These are phyloP conservation scores for Phytophthora crassamura DNA, from an alignment of 352 stramenopile genomes.

Conservation along the genomic window DNA sequence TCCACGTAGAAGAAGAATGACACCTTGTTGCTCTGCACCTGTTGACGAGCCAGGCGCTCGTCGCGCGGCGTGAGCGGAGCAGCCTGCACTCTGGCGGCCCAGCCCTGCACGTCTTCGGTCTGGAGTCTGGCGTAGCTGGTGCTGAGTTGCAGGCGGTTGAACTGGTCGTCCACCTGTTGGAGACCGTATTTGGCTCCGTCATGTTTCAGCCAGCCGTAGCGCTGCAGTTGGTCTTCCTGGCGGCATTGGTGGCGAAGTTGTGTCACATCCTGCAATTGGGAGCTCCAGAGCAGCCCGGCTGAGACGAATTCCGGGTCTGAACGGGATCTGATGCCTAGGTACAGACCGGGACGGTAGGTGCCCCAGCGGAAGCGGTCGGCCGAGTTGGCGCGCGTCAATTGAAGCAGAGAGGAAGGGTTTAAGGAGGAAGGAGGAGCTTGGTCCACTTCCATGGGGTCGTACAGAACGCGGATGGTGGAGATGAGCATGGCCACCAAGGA, in stretches of 20 bases:
- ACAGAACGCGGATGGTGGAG: constrained; percentile 36
- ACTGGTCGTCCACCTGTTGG: constrained; percentile 78
- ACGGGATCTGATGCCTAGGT: constrained; percentile 80
- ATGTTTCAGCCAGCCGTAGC: constrained; percentile 85
- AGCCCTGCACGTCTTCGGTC: constrained; percentile 45
- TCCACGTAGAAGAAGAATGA: constrained; percentile 88
- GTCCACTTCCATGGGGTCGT: constrained; percentile 20
- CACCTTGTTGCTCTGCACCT: constrained; percentile 56
- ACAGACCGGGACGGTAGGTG: constrained; percentile 79
- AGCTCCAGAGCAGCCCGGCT: constrained; percentile 76
- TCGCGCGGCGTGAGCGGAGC: constrained; percentile 53
- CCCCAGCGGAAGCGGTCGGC: constrained; percentile 62
- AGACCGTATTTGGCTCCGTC: constrained; percentile 66
- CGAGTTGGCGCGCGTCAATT: constrained; percentile 49
- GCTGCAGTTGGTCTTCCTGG: constrained; percentile 78
- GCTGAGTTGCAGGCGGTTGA: constrained; percentile 68
- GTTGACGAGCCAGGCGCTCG: constrained; percentile 43
- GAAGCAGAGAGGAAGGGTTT: constrained; percentile 40
- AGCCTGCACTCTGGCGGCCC: constrained; percentile 54
- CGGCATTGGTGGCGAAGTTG: constrained; percentile 79
- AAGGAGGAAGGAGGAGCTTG: constrained; percentile 18
- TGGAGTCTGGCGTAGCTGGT: constrained; percentile 62
- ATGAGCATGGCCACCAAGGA: constrained; percentile 36
- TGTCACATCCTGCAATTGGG: constrained; percentile 71
- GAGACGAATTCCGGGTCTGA: constrained; percentile 70